phyloP scores from a whole-genome alignment of 2,329 filamentous ascomycete genomes.

The Cryoendolithus antarcticus region DNA sequence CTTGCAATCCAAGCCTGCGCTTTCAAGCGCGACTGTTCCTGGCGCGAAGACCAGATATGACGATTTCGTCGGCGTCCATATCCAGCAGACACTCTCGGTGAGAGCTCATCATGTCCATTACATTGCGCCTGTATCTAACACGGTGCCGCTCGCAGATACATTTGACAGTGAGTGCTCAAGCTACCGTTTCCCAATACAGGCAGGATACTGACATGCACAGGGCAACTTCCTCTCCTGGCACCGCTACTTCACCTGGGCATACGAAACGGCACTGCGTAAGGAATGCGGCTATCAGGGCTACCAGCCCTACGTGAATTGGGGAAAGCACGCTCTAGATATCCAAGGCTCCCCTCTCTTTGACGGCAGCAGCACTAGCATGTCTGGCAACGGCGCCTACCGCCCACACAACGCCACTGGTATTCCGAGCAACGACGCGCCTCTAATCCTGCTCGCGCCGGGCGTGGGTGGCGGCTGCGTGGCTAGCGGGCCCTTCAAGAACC shows the following conservation, averaged over 20 bases:
- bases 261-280: constrained; percentile 28
- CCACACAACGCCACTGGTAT: constrained; percentile 28
- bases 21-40: constrained; percentile 8
- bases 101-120: no score
- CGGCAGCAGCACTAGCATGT: constrained; percentile 35
- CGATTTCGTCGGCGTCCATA: constrained; percentile 19
- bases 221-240: constrained; percentile 31
- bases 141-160: constrained; percentile 8
- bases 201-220: constrained; percentile 1
- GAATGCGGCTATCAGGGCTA: constrained; percentile 32
- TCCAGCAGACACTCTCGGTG: constrained; percentile 12
- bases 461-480: constrained; percentile 42
- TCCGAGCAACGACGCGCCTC: constrained; percentile 5
- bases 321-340: constrained; percentile 32
- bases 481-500: constrained; percentile 38
- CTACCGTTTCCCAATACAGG: background rate
- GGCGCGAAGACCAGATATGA: constrained; percentile 19
- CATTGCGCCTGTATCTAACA: no score
- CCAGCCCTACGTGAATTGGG: constrained; percentile 43
- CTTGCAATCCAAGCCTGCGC: constrained; percentile 15
- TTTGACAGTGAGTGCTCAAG: constrained; percentile 9
- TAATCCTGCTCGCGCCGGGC: constrained; percentile 31
- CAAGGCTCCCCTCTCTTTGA: constrained; percentile 43
- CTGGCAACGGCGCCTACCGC: constrained; percentile 15
- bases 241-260: constrained; percentile 30